Evolutionary conservation across 2,329 filamentous ascomycete species (phyloP).

Genomic region (Trichophyton simii): DNA sequence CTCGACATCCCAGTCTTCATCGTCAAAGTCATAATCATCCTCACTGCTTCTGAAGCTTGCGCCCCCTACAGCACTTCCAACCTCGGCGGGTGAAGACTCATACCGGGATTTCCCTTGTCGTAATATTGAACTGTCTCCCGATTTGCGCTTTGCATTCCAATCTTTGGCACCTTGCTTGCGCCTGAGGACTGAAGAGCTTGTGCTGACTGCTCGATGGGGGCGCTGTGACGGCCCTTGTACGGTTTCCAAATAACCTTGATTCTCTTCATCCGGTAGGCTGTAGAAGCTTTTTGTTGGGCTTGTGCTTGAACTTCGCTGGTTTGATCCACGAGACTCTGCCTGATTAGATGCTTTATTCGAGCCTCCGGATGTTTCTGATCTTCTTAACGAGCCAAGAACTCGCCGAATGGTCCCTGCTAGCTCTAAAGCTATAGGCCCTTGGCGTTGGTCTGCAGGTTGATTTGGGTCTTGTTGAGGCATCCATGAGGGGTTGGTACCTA

Average conservation of each 20-base stretch:
- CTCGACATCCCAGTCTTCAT: conserved; percentile 63
- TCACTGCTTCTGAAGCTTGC: conserved; percentile 6
- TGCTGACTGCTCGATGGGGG: conserved; percentile 34
- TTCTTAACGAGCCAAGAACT: conserved; percentile 40
- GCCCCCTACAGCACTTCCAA: conserved; percentile 1
- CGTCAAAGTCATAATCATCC: conserved; percentile 20
- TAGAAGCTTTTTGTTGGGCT: conserved; percentile 17
- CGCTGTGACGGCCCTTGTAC: background rate
- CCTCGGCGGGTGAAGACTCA: conserved; percentile 4
- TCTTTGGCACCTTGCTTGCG: conserved; percentile 41
- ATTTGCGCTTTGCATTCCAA: conserved; percentile 35
- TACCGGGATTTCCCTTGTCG: conserved; percentile 8
- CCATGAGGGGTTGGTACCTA: conserved; percentile 31
- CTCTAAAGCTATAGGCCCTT: conserved; percentile 42
- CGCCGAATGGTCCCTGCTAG: conserved; percentile 30
- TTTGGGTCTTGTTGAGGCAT: conserved; percentile 16
- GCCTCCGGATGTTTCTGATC: conserved; percentile 6
- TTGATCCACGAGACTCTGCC: background rate
- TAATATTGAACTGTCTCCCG: conserved; percentile 9
- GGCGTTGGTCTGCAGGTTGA: conserved; percentile 9
- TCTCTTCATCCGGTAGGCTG: conserved; percentile 8
- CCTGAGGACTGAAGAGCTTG: conserved; percentile 36
- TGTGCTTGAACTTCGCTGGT: conserved; percentile 16
- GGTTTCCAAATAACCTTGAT: background rate
- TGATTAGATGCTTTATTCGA: background rate